Percentiles rank a stretch among this genome's conserved stretches.
Evolutionary conservation across 2,329 filamentous ascomycete species (phyloP).

Genomic region (Colletotrichum lupini): DNA sequence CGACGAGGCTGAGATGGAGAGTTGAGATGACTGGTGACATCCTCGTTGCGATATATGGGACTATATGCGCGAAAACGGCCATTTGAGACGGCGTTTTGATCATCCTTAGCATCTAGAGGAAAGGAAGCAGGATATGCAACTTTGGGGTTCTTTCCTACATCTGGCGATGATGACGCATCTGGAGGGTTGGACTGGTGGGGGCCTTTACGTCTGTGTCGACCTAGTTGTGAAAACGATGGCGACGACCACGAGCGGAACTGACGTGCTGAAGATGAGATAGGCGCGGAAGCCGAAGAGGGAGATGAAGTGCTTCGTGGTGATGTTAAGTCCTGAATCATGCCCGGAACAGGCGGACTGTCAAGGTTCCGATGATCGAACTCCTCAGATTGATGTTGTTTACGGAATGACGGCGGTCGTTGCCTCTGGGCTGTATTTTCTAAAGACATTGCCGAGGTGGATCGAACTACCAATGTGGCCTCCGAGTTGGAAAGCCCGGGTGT

Average conservation of each 20-base stretch:
- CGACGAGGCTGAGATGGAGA: not conserved
- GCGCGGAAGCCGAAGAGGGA: not conserved
- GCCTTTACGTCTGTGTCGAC: not conserved
- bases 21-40: not conserved
- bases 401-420: not conserved
- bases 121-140: not conserved
- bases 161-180: not conserved
- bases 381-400: not conserved
- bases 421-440: not conserved
- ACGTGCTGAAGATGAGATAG: not conserved
- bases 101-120: not conserved
- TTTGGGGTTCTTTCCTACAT: not conserved
- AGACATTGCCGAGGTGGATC: not conserved
- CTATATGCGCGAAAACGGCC: not conserved
- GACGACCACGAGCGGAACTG: not conserved
- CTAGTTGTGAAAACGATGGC: not conserved
- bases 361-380: not conserved
- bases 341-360: not conserved
- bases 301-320: not conserved
- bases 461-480: no score
- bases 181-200: not conserved
- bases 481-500: not conserved
- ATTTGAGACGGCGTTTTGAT: not conserved
- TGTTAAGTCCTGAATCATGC: no score
- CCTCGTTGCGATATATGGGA: not conserved